Percentiles rank a stretch among this genome's conserved stretches.
Conservation (phyloP, 352 stramenopile species). For the Elongisporangium anandrum region DNA sequence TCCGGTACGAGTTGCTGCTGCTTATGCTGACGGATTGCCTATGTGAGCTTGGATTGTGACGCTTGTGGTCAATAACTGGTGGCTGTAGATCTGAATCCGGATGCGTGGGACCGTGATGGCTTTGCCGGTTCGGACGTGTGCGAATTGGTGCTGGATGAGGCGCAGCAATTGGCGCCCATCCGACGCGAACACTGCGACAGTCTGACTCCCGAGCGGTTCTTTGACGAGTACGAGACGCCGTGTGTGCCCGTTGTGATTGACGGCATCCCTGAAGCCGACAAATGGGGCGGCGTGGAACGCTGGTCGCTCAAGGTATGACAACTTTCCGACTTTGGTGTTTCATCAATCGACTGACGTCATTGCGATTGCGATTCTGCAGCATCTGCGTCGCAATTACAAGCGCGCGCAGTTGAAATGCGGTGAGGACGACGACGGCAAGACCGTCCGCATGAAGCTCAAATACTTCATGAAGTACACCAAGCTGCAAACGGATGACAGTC, state of each 20-base stretch:
- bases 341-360: constrained; percentile 2
- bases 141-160: constrained; percentile 64
- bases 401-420: constrained; percentile 74
- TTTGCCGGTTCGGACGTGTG: constrained; percentile 80
- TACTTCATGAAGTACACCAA: constrained; percentile 75
- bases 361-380: constrained; percentile 11
- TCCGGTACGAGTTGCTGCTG: constrained; percentile 31
- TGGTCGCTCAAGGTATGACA: constrained; percentile 64
- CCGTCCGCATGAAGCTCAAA: constrained; percentile 81
- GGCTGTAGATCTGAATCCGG: constrained; percentile 55
- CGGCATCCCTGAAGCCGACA: constrained; percentile 73
- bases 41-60: neutral
- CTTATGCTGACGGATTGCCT: neutral
- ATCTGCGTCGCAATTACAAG: constrained; percentile 75
- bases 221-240: constrained; percentile 78
- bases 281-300: constrained; percentile 60
- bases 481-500: constrained; percentile 82
- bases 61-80: neutral
- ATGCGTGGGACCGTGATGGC: constrained; percentile 69
- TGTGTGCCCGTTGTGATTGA: constrained; percentile 78
- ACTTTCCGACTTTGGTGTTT: neutral
- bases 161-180: constrained; percentile 32
- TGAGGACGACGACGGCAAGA: constrained; percentile 74
- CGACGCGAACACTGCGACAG: constrained; percentile 71
- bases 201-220: constrained; percentile 77